Conservation (phyloP, 495 filamentous ascomycete genomes). For the Talaromyces borbonicus region DNA sequence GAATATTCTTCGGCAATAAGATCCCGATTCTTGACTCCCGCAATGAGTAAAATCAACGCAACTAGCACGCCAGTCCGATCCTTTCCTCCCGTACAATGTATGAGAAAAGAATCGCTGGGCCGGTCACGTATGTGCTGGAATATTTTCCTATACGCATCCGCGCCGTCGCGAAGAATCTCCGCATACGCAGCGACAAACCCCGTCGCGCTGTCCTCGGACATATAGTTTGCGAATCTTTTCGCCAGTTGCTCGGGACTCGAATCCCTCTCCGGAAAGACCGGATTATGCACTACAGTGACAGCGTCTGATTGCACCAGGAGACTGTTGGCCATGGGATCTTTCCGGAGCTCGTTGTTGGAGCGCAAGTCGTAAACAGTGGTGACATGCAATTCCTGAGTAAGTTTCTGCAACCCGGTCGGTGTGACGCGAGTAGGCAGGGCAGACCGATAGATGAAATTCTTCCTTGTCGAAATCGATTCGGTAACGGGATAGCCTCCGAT, state of each 20-base stretch:
- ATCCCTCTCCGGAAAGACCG: conserved; percentile 50
- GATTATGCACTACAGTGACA: conserved; percentile 28
- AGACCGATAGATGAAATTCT: conserved; percentile 42
- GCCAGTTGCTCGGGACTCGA: conserved; percentile 6
- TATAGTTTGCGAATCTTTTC: conserved; percentile 5
- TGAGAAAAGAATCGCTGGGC: conserved; percentile 32
- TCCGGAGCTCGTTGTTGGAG: conserved; percentile 39
- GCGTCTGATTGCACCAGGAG: conserved; percentile 11
- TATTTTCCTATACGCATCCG: conserved; percentile 19
- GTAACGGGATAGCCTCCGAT: conserved; percentile 35
- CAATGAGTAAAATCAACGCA: conserved; percentile 45
- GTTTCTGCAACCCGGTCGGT: conserved; percentile 36
- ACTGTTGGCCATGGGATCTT: conserved; percentile 23
- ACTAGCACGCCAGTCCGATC: conserved; percentile 56
- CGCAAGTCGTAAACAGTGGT: conserved; percentile 58
- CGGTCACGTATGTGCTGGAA: conserved; percentile 33
- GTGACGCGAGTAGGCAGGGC: conserved; percentile 38
- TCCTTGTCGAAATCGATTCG: conserved; percentile 22
- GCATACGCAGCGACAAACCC: conserved; percentile 47
- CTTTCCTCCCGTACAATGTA: conserved; percentile 59
- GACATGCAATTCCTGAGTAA: conserved; percentile 42
- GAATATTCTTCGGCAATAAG: conserved; percentile 8
- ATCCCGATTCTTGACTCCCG: conserved; percentile 19
- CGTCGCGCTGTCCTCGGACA: conserved; percentile 27
- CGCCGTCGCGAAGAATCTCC: conserved; percentile 32